phyloP scores from a whole-genome alignment of 164 flowering plant species.

The Chimonanthus praecox region DNA sequence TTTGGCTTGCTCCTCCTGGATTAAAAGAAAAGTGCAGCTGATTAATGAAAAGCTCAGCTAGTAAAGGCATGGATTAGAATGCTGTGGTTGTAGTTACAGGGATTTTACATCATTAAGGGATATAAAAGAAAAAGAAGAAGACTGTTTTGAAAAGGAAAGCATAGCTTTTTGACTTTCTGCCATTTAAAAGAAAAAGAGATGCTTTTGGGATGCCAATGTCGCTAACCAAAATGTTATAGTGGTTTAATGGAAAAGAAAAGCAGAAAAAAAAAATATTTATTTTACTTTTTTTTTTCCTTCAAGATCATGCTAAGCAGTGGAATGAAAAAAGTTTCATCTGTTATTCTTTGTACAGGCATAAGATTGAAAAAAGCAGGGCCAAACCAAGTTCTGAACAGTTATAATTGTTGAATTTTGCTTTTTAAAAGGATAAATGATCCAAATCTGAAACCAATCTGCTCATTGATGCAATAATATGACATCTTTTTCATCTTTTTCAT shows the following conservation, averaged over 20 bases:
- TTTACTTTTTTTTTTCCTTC: too few species aligned
- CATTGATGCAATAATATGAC: too few species aligned
- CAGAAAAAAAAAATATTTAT: not conserved
- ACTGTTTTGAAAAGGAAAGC: not conserved
- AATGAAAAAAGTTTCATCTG: not conserved
- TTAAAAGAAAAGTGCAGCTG: not conserved
- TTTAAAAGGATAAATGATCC: too few species aligned
- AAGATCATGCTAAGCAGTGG: too few species aligned
- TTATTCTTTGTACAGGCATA: too few species aligned
- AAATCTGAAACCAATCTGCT: too few species aligned
- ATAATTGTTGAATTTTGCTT: too few species aligned
- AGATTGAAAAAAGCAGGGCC: too few species aligned
- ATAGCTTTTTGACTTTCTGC: not conserved
- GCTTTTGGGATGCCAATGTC: not conserved
- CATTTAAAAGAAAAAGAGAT: not conserved
- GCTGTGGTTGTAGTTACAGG: not conserved
- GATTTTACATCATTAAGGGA: not conserved
- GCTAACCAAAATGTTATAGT: not conserved
- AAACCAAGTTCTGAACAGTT: too few species aligned
- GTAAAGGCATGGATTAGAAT: not conserved
- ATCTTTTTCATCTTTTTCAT: too few species aligned
- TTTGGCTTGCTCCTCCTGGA: not conserved
- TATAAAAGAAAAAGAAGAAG: not conserved
- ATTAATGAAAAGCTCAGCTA: too few species aligned
- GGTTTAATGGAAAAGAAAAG: not conserved